Base-by-base conservation (phyloP, 345 rosid species). In the Diplotaxis tenuifolia region DNA sequence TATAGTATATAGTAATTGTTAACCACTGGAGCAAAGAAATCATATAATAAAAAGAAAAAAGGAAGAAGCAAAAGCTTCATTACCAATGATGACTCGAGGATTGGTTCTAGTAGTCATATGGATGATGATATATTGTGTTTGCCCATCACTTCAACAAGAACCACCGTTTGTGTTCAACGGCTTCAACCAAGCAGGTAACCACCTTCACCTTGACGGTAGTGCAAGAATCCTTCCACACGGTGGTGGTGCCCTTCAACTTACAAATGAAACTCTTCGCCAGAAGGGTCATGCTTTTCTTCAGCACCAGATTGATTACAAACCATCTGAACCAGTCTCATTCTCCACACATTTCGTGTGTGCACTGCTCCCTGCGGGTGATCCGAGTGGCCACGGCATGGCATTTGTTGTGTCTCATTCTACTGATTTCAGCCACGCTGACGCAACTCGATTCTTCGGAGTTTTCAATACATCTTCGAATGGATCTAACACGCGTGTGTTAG, bases 331-430 rank as follows among this genome's bases (percentile, higher is more conserved):
- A 6, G 69, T 70, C 15, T 80, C 81, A 0, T 78, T 84, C 76
- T 84, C 83, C 0, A 78, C 87, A 4, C 56, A 36, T 59, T 85
- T 85, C 5, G 83, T 82, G 4, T 82, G 80, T 60, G 72, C 86
- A 3, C 68, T 82, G 16, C 28, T 77, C 42, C 82, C 80, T 14
- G 76, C 63, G 28, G 27, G 56, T 36, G 50, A 22, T 0, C 47
- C 84, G 21, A 79, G 84, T 10, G 89, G 89, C 47, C 71, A 86
- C 45, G 89, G 89, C 25, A 40, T 86, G 31, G 76, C 87, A 57
- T 76, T 85, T 22, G 5, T 63, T 62, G 75, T 86, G 14, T 75
- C 89, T 45, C 32, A 78, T 1, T 72, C 81, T 0, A 42, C 5
- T 2, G 74, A 74, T 4, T 65, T 83, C 47, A 14, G 0, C 0